Percentiles rank a stretch among this genome's conserved stretches.
Evolutionary conservation across 1,284 basidiomycete genomes (phyloP).

Genomic region (Melanopsichium pennsylvanicum): DNA sequence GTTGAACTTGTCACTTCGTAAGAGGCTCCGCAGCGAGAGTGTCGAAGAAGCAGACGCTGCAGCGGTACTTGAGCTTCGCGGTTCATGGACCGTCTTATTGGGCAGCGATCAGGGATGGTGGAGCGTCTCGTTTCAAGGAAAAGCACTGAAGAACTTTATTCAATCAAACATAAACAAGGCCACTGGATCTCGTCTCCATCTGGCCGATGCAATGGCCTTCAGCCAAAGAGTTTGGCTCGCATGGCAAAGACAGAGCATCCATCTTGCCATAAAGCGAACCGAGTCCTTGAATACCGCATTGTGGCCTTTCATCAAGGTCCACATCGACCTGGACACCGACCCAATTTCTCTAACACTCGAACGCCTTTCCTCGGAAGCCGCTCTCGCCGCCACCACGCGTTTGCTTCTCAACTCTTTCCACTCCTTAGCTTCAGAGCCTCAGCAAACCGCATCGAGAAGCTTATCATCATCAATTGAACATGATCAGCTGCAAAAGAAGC

Average conservation of each 20-base stretch:
- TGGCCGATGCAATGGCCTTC: too few species aligned
- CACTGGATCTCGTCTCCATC: too few species aligned
- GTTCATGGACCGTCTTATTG: slow-evolving; percentile 9
- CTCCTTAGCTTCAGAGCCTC: not conserved
- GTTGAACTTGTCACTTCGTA: not conserved
- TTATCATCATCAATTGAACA: not conserved
- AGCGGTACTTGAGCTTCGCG: too few species aligned
- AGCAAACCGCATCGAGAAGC: not conserved
- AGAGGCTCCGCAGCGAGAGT: not conserved
- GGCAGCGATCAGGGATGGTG: slow-evolving; percentile 26
- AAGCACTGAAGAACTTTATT: not conserved
- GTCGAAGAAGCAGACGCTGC: not conserved
- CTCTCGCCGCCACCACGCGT: slow-evolving; percentile 4
- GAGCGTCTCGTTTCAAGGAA: not conserved
- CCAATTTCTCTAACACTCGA: slow-evolving; percentile 10
- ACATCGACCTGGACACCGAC: slow-evolving; percentile 6
- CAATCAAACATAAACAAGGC: too few species aligned
- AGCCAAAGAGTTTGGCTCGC: slow-evolving; percentile 2
- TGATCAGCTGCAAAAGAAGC: slow-evolving; percentile 8
- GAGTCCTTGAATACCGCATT: not conserved
- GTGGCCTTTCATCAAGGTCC: slow-evolving; percentile 15
- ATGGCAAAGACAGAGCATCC: slow-evolving; percentile 9
- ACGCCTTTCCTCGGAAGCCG: not conserved
- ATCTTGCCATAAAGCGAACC: slow-evolving; percentile 10
- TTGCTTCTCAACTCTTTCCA: not conserved